Base-by-base conservation (phyloP, 345 rosid species). In the Stellera chamaejasme region DNA sequence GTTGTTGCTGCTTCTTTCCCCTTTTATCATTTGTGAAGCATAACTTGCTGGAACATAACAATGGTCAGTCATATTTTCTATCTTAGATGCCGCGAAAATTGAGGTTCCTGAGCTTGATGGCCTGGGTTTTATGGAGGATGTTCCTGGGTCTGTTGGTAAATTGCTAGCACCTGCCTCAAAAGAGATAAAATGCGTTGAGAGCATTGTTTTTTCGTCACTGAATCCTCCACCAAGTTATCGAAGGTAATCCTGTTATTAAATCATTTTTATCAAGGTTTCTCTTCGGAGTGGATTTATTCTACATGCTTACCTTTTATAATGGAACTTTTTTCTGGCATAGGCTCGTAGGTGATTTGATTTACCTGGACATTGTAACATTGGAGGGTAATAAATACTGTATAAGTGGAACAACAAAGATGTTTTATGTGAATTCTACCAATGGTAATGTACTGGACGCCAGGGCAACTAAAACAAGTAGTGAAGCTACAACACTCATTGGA, bases 141-240 rank as follows among this genome's bases (percentile, higher is more conserved):
- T 90, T 66, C 54, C 93, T 3, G 82, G 72, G 42, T 87, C 97
- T 25, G 71, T 83, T 42, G 77, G 78, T 54, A 90, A 81, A 71
- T 69, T 94, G 64, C 63, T 87, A 36, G 68, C 74, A 57, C 68
- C 90, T 61, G 57, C 87, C 28, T 60, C 82, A 19, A 84, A 79
- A 56, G 97, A 94, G 72, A 79, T 85, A 48, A 90, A 67, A 52
- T 90, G 87, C 43, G 84, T 87, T 67, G 99, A 87, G 66, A 90
- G 74, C 75, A 80, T 90, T 67, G 81, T 90, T 8, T 90, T 90
- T 74, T 94, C 99, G 10, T 90, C 99, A 13, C 82, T 94, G 64
- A 94, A 94, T 68, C 96, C 99, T 73, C 96, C 99, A 45, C 99
- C 99, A 56, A 85, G 84, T 72, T 75, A 87, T 78, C 76, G 97